Evolutionary conservation across 2,329 filamentous ascomycete species (phyloP), one percentile per base, ranked within the genome.

Genomic region (Calonectria ilicicola): DNA sequence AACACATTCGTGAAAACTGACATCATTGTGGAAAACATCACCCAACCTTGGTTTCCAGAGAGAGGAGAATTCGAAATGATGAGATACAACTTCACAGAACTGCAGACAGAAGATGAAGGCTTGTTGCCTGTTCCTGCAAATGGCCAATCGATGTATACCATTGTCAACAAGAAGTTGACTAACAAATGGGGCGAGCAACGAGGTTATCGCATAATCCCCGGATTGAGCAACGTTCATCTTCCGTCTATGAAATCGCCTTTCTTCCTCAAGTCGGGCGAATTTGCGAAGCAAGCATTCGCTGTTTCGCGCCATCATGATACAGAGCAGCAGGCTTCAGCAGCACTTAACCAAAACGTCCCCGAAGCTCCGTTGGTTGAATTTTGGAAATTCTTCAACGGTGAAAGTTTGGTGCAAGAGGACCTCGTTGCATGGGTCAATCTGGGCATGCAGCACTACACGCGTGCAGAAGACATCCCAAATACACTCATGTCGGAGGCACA

Each of bases 241-340:
- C 87, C 86, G 0, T 81, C 86, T n/a, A 71, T 82, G 21, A 84
- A 88, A 68, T 87, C 86, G 3, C 85, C 84, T 7, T 74, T 74
- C 67, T 81, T 85, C 12, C 81, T 90, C 29, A 83, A 90, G 75
- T 90, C 90, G 73, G 80, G 78, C 27, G 83, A 85, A 42, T 89
- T 85, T 77, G 85, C 86, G 3, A 84, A 85, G 27, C 83, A 86
- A 62, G 84, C 89, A 72, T 77, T 90, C 4, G 87, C 84, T 75
- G 81, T 89, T 17, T 83, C 87, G 5, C 81, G 82, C 46, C 85
- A 85, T 27, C 85, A 88, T 68, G 86, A 89, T 73, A 60, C 56
- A 2, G 66, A 72, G 32, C 70, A 69, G 32, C 47, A 69, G 19
- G 63, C 70, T 83, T 84, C 23, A 75, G 81, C 47, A 77, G 81